These are phyloP conservation scores for Backusella luteola DNA, from an alignment of 192 early-diverging fungal species.

Conservation along the genomic window DNA sequence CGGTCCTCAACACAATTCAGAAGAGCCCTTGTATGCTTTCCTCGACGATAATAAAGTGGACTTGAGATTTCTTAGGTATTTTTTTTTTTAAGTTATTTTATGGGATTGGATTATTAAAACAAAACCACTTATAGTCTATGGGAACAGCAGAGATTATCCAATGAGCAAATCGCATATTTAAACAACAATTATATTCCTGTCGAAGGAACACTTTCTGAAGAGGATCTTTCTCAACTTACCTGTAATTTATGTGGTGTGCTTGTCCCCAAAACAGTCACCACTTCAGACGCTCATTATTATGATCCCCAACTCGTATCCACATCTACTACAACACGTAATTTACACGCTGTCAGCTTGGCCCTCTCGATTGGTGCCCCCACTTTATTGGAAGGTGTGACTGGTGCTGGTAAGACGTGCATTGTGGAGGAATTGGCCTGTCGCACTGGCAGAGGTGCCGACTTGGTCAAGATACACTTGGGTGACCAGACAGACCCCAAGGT, in stretches of 20 bases:
- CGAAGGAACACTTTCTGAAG: slow-evolving; percentile 2
- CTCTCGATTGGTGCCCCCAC: slow-evolving; percentile 85
- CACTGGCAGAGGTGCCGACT: slow-evolving; percentile 68
- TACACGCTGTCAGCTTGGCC: slow-evolving; percentile 81
- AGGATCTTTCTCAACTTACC: slow-evolving; percentile 50
- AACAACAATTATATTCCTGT: slow-evolving; percentile 38
- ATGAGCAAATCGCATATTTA: slow-evolving; percentile 41
- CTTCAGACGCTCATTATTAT: not conserved
- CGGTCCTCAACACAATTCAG: not conserved
- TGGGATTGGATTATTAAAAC: not conserved
- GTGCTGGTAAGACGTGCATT: slow-evolving; percentile 88
- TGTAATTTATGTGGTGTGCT: slow-evolving; percentile 71
- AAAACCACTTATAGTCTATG: slow-evolving; percentile 32
- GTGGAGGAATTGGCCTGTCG: slow-evolving; percentile 83
- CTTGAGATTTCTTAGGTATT: slow-evolving; percentile 41
- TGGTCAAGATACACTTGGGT: slow-evolving; percentile 93
- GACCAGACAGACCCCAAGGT: slow-evolving; percentile 96
- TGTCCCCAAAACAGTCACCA: slow-evolving; percentile 39
- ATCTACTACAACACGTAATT: slow-evolving; percentile 69
- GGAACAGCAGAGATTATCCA: slow-evolving; percentile 48
- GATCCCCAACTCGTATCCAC: slow-evolving; percentile 67
- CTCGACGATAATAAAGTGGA: slow-evolving; percentile 28
- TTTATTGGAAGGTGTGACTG: slow-evolving; percentile 80
- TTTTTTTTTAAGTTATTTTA: not conserved
- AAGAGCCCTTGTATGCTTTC: slow-evolving; percentile 17